Evolutionary conservation across 1,139 yeast genomes (phyloP), one percentile per base, ranked within the genome.

Genomic region (Scheffersomyces lignicola): DNA sequence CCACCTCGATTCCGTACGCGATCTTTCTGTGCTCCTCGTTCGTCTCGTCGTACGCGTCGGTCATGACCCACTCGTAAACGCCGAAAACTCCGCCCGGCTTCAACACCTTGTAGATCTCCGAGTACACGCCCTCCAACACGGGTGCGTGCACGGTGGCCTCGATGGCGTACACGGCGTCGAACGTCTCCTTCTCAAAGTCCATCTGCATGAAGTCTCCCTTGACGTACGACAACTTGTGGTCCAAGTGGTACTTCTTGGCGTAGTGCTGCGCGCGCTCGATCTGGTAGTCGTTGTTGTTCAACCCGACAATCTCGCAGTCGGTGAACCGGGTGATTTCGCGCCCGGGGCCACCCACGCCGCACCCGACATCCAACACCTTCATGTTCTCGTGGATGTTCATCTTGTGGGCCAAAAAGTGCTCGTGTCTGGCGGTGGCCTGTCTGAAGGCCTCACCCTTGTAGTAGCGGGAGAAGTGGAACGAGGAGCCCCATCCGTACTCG

Each of bases 331-430:
- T 76, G 57, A 92, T 92, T 69, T 92, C 96, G 65, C 97, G 83
- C 24, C 96, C 97, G 52, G 98, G 98, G 28, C 98, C 98, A 58
- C 98, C 98, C 52, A 92, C 96, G 74, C 98, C 98, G 71, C 98
- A 94, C 34, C 98, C 98, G 41, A 92, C 98, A 61, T 94, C 98
- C 54, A 92, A 77, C 18, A 94, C 98, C 56, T 80, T 80, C 89
- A 85, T 86, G 51, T 78, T 76, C 52, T 82, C 86, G 52, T 73
- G 62, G 53, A 92, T 69, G 43, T 83, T 84, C 79, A 90, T 90
- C 70, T 85, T 83, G 62, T 75, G 71, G 25, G 98, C 98, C 53
- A 92, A 72, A 65, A 78, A 92, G 67, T 92, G 98, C 69, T 92
- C 98, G 65, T 92, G 98, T 71, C 98, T 80, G 33, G 97, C 97